Percentiles rank a stretch among this genome's conserved stretches.
These are phyloP conservation scores for Echites panduratus DNA, from an alignment of 257 asterid genomes.

Conservation along the genomic window DNA sequence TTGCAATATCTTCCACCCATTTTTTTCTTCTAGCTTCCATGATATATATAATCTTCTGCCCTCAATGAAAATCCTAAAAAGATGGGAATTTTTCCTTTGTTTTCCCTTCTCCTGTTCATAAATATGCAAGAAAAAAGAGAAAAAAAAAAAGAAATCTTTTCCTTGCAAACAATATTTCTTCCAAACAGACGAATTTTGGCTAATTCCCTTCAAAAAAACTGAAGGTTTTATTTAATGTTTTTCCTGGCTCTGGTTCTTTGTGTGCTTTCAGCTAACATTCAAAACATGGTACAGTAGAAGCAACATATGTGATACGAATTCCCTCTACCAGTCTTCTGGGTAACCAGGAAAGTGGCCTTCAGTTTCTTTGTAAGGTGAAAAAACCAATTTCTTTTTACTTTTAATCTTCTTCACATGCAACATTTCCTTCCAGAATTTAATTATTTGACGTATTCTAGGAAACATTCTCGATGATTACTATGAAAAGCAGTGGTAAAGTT, in stretches of 20 bases:
- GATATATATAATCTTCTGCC: slow-evolving; percentile 15
- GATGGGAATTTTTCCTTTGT: slow-evolving; percentile 10
- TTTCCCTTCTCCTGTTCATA: slow-evolving; percentile 6
- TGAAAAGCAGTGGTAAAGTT: slow-evolving; percentile 14
- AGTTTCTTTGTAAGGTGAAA: neutral
- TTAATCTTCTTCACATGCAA: neutral
- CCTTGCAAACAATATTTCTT: neutral
- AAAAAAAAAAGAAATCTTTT: neutral
- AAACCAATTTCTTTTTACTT: neutral
- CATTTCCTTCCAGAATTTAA: neutral
- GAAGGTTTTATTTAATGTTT: neutral
- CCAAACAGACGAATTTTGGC: neutral
- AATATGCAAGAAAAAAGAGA: slow-evolving; percentile 18
- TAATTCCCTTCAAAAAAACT: neutral
- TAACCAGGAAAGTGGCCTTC: slow-evolving; percentile 1
- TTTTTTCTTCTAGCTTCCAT: slow-evolving; percentile 27
- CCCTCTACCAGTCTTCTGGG: neutral
- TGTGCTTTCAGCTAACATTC: slow-evolving; percentile 5
- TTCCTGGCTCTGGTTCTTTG: neutral
- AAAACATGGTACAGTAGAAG: neutral
- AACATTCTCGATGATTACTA: slow-evolving; percentile 8
- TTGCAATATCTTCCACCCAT: slow-evolving; percentile 39
- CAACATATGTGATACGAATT: too few relatives aligned
- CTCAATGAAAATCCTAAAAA: slow-evolving; percentile 9
- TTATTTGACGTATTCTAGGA: neutral